These are phyloP conservation scores for Syzygium aqueum DNA, from an alignment of 345 rosid genomes.

Conservation along the genomic window DNA sequence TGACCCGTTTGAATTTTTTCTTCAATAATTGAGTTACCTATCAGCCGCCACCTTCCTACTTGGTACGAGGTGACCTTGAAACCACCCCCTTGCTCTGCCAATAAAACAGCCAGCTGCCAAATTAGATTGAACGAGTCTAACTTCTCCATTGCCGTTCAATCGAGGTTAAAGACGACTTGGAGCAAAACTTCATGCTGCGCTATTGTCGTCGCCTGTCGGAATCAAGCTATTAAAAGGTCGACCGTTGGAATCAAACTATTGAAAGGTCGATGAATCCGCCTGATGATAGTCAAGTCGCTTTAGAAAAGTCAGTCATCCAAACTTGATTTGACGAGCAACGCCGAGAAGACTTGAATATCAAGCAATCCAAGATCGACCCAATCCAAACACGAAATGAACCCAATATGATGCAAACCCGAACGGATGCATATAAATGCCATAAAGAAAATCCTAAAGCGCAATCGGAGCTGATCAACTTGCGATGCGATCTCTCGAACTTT, in stretches of 20 bases:
- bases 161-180: not conserved
- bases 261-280: not conserved
- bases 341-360: accelerated
- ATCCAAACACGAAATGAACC: not conserved
- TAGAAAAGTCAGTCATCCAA: not conserved
- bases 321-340: not conserved
- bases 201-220: not conserved
- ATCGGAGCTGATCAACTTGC: not conserved
- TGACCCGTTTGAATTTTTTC: not conserved
- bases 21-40: not conserved
- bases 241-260: too few relatives aligned
- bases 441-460: not conserved
- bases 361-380: not conserved
- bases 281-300: not conserved
- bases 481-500: not conserved
- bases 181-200: not conserved
- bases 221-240: not conserved
- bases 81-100: not conserved
- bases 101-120: not conserved
- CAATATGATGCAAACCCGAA: accelerated
- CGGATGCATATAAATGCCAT: not conserved
- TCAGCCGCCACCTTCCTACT: not conserved
- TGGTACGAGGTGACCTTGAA: not conserved
- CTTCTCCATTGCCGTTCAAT: not conserved
- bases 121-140: not conserved